Conservation (phyloP, 352 stramenopile genomes). For the Phytophthora tentaculata region DNA sequence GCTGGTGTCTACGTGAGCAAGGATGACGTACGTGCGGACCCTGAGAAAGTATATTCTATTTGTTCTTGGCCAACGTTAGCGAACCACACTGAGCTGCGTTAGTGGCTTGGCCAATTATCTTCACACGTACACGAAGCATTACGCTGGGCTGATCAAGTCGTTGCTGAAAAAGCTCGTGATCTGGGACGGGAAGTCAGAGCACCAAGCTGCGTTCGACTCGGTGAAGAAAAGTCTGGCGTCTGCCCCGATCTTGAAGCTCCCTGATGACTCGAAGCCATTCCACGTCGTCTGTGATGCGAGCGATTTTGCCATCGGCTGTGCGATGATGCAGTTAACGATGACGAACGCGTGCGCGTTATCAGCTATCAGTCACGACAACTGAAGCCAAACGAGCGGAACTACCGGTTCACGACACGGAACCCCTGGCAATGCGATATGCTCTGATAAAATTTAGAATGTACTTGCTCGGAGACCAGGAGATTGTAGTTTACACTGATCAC, state of each 20-base stretch:
- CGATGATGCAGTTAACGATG: constrained; percentile 1
- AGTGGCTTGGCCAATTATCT: no score
- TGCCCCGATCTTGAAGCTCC: background rate
- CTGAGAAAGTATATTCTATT: no score
- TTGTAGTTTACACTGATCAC: background rate
- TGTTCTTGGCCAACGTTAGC: no score
- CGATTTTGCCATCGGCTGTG: constrained; percentile 21
- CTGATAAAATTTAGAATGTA: constrained; percentile 5
- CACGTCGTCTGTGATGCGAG: constrained; percentile 29
- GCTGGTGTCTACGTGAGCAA: no score
- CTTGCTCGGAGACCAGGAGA: background rate
- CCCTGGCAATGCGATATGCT: background rate
- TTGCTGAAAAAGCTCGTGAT: background rate
- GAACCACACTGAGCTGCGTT: no score
- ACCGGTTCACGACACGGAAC: background rate
- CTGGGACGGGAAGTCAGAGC: background rate
- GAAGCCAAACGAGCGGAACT: background rate
- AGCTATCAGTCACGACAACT: background rate
- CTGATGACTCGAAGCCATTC: constrained; percentile 17
- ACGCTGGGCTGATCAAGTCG: no score
- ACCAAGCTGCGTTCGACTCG: background rate
- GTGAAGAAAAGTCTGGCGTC: background rate
- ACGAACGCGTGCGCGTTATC: background rate
- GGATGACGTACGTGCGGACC: no score
- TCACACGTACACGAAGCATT: no score